Evolutionary conservation across 805 yeast species (phyloP).

Genomic region (Metschnikowia hibisci): DNA sequence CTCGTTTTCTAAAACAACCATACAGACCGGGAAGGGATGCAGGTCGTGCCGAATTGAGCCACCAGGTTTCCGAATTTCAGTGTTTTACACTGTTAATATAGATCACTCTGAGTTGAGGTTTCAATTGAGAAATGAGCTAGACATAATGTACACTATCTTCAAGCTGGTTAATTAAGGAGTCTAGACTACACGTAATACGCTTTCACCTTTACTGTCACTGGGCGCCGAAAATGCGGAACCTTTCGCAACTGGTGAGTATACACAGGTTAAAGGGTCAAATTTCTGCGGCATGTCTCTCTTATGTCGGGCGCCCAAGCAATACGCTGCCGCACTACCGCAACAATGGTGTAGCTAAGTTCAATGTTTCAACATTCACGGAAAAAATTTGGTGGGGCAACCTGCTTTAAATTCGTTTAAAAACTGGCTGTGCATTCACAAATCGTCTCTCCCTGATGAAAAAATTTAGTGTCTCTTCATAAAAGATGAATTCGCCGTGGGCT

Average conservation of each 20-base stretch:
- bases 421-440: constrained; percentile 6
- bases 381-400: neutral
- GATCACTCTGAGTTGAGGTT: too few relatives aligned
- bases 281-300: constrained; percentile 4
- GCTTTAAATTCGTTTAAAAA: neutral
- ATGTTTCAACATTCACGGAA: neutral
- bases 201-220: too few relatives aligned
- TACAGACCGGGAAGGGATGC: too few relatives aligned
- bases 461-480: constrained; percentile 29
- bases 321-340: constrained; percentile 1
- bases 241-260: neutral
- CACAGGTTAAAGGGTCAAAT: neutral
- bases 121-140: too few relatives aligned
- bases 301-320: constrained; percentile 3
- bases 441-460: constrained; percentile 20
- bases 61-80: too few relatives aligned
- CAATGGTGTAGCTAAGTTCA: neutral
- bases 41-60: too few relatives aligned
- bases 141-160: too few relatives aligned
- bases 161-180: too few relatives aligned
- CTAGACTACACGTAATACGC: too few relatives aligned
- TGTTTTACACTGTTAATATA: too few relatives aligned
- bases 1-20: constrained; percentile 1
- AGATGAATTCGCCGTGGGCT: constrained; percentile 31
- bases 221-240: too few relatives aligned